These are phyloP conservation scores for Chlorella sp. DNA, from an alignment of 139 green algal genomes.

Conservation along the genomic window DNA sequence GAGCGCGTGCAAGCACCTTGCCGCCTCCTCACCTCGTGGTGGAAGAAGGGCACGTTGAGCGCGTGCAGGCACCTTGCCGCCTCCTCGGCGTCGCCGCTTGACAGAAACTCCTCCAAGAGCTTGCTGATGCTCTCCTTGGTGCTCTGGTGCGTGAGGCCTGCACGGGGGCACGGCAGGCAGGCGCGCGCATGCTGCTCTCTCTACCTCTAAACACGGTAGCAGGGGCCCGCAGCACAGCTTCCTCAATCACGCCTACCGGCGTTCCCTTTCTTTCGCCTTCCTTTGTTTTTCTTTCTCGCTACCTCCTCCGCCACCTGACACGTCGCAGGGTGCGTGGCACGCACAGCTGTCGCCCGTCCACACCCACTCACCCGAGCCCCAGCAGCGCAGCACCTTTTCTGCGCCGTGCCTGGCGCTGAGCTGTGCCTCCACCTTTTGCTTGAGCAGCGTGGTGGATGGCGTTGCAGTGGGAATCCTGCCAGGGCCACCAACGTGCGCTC, in stretches of 20 bases:
- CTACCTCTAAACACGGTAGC: too few species aligned
- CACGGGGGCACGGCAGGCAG: conserved; percentile 7
- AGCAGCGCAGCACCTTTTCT: conserved; percentile 77
- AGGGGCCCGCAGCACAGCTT: too few species aligned
- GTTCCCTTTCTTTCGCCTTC: too few species aligned
- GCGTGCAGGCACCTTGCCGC: conserved; percentile 39
- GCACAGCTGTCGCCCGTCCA: too few species aligned
- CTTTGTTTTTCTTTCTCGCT: too few species aligned
- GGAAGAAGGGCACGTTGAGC: conserved; percentile 69
- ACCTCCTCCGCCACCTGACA: too few species aligned
- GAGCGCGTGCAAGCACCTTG: too few species aligned
- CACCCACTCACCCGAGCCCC: conserved; percentile 56
- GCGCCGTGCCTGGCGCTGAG: conserved; percentile 49
- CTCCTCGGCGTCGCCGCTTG: conserved; percentile 43
- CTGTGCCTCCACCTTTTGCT: conserved; percentile 22
- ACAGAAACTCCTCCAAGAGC: conserved; percentile 63
- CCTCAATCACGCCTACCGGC: too few species aligned
- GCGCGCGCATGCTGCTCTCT: neutral
- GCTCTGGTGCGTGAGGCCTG: conserved; percentile 24
- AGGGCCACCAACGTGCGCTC: conserved; percentile 4
- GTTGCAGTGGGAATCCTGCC: conserved; percentile 5
- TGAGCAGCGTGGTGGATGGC: neutral
- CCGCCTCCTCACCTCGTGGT: conserved; percentile 71
- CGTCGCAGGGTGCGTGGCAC: too few species aligned
- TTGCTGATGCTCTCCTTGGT: conserved; percentile 40